Conservation (phyloP, 192 early-diverging fungal genomes). For the Kappamyces sp. region DNA sequence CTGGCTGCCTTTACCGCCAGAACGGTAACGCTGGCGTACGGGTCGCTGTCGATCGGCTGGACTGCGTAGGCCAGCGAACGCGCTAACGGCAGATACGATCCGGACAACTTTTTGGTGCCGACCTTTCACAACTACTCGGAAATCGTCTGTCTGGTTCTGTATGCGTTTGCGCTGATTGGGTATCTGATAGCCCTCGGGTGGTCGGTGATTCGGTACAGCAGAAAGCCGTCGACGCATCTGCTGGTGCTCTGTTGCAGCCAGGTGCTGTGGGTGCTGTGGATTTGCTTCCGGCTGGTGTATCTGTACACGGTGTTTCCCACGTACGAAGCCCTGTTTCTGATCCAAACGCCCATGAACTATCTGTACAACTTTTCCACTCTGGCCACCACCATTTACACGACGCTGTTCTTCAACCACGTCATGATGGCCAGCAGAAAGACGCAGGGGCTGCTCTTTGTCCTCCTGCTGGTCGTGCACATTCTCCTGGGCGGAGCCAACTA, state of each 20-base stretch:
- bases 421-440: too few species aligned
- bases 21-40: not conserved
- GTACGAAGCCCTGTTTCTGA: not conserved
- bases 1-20: not conserved
- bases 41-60: not conserved
- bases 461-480: not conserved
- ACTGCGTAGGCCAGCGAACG: not conserved
- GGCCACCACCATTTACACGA: not conserved
- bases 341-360: not conserved
- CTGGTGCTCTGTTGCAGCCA: not conserved
- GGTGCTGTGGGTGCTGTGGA: not conserved
- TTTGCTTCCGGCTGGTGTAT: not conserved
- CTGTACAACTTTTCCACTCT: not conserved
- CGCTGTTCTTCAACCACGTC: not conserved
- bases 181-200: not conserved
- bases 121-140: not conserved
- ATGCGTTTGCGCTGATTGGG: not conserved
- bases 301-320: not conserved
- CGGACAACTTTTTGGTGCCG: not conserved
- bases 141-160: not conserved
- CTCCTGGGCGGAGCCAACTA: not conserved
- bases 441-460: not conserved
- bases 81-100: not conserved
- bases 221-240: not conserved
- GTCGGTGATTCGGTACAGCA: too few species aligned